These are phyloP conservation scores for Colletotrichum sp. DNA, from an alignment of 2,329 filamentous ascomycete species.

Conservation along the genomic window DNA sequence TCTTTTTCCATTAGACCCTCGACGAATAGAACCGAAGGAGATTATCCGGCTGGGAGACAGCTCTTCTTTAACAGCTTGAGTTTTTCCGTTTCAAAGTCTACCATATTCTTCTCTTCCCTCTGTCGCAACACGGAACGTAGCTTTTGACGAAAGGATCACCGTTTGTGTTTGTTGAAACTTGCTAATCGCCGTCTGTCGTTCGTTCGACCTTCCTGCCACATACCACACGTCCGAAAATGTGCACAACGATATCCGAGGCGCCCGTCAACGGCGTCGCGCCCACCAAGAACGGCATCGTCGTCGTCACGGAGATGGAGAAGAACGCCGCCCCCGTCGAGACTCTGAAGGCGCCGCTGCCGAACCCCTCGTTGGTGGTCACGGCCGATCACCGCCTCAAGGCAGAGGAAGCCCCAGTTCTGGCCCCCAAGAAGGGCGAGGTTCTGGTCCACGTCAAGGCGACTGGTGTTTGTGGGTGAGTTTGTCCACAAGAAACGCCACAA, in stretches of 20 bases:
- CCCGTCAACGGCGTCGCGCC: background rate
- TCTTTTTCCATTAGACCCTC: background rate
- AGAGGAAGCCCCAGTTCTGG: slow-evolving; percentile 61
- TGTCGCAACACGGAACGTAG: background rate
- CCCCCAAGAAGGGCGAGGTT: slow-evolving; percentile 59
- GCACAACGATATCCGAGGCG: background rate
- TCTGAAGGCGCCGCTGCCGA: slow-evolving; percentile 39
- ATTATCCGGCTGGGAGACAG: background rate
- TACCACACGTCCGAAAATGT: background rate
- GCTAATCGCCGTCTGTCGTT: background rate
- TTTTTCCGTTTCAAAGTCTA: background rate
- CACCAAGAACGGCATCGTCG: slow-evolving; percentile 1
- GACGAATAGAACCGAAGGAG: background rate
- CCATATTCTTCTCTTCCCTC: background rate
- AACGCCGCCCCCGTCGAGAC: background rate
- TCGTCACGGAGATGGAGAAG: background rate
- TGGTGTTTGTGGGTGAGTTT: slow-evolving; percentile 64
- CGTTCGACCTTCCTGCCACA: background rate
- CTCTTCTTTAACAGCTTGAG: background rate
- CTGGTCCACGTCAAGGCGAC: slow-evolving; percentile 67
- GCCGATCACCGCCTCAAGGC: slow-evolving; percentile 64
- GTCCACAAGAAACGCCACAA: background rate
- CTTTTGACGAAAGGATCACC: background rate
- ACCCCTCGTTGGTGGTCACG: slow-evolving; percentile 64
- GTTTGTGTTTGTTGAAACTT: background rate